Percentiles rank a stretch among this genome's conserved stretches.
phyloP scores from a whole-genome alignment of 2,329 filamentous ascomycete species.

The Hymenoscyphus fructigenus region DNA sequence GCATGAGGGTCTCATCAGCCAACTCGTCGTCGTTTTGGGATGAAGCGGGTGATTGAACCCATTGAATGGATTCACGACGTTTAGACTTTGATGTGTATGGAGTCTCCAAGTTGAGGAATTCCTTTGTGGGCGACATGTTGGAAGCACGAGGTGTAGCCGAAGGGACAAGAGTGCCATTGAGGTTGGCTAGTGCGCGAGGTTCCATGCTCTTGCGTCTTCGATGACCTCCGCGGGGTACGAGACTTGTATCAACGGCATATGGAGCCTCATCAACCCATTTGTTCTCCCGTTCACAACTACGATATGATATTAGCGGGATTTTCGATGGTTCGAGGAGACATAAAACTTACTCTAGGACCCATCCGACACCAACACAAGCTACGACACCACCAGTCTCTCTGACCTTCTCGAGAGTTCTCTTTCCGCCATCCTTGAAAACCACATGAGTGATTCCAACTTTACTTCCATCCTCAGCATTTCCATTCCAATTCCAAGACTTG shows the following conservation, averaged over 20 bases:
- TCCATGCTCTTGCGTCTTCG: slow-evolving; percentile 81
- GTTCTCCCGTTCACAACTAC: slow-evolving; percentile 72
- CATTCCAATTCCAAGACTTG: slow-evolving; percentile 73
- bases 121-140: slow-evolving; percentile 35
- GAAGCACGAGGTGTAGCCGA: slow-evolving; percentile 30
- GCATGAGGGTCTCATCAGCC: slow-evolving; percentile 28
- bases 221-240: slow-evolving; percentile 67
- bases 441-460: slow-evolving; percentile 83
- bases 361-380: slow-evolving; percentile 82
- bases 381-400: slow-evolving; percentile 70
- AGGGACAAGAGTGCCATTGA: slow-evolving; percentile 62
- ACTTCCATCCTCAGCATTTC: slow-evolving; percentile 30
- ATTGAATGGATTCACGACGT: slow-evolving; percentile 35
- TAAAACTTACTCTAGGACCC: slow-evolving; percentile 77
- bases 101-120: slow-evolving; percentile 32
- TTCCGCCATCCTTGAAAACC: slow-evolving; percentile 83
- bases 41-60: slow-evolving; percentile 29
- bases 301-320: slow-evolving; percentile 31
- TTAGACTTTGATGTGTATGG: slow-evolving; percentile 32
- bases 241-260: slow-evolving; percentile 67
- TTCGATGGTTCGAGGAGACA: background rate
- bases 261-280: slow-evolving; percentile 72
- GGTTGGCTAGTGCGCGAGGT: slow-evolving; percentile 66
- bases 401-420: slow-evolving; percentile 79
- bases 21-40: slow-evolving; percentile 21